Percentiles rank a stretch among this genome's conserved stretches.
Conservation (phyloP, 768 basidiomycete species). For the Suillus subalutaceus region DNA sequence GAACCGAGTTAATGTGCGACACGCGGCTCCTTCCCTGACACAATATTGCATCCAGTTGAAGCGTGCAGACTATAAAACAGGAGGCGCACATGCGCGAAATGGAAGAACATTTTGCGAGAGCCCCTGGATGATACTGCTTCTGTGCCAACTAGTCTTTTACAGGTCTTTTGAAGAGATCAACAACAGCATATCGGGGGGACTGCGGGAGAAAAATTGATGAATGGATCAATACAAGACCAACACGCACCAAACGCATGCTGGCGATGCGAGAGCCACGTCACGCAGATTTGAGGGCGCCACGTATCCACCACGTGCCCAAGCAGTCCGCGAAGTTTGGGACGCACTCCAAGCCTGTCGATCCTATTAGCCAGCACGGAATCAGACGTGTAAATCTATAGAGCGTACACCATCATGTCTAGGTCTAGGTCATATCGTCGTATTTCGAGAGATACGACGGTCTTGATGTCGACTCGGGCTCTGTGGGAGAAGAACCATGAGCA, state of each 20-base stretch:
- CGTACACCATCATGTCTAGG: background rate
- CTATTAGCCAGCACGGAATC: background rate
- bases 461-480: background rate
- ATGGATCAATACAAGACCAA: slow-evolving; percentile 3
- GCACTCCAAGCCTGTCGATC: background rate
- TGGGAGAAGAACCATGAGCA: slow-evolving; percentile 5
- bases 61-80: background rate
- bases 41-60: background rate
- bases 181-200: slow-evolving; percentile 9
- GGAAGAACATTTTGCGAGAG: background rate
- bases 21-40: background rate
- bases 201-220: slow-evolving; percentile 1
- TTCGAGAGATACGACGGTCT: background rate
- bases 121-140: background rate
- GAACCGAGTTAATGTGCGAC: background rate
- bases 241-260: slow-evolving; percentile 5
- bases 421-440: background rate
- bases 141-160: background rate
- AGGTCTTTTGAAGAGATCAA: slow-evolving; percentile 5
- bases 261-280: background rate
- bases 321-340: background rate
- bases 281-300: background rate
- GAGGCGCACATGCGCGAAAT: background rate
- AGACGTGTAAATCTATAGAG: background rate
- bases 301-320: background rate